Percentiles rank a stretch among this genome's conserved stretches.
phyloP scores from a whole-genome alignment of 306 rosid genomes.

The Ceratonia siliqua region DNA sequence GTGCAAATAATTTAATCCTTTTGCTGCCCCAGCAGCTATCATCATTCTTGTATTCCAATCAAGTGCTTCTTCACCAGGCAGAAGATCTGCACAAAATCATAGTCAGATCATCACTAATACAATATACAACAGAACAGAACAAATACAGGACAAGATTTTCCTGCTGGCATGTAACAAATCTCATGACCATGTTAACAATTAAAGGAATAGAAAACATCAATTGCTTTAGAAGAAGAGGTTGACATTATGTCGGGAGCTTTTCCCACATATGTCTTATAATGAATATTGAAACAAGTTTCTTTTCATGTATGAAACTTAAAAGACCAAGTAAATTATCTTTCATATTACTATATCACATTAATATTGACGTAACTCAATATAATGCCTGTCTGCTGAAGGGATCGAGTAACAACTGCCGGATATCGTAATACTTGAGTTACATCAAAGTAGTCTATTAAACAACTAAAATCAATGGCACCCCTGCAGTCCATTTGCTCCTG shows the following conservation, averaged over 20 bases:
- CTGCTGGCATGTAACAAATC: not conserved
- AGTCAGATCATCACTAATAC: constrained; percentile 8
- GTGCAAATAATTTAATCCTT: constrained; percentile 70
- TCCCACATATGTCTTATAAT: no score
- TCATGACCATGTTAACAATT: not conserved
- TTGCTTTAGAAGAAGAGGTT: not conserved
- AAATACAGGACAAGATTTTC: not conserved
- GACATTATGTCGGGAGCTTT: not conserved
- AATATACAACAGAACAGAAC: not conserved
- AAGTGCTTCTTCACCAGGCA: constrained; percentile 40
- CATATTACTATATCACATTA: no score
- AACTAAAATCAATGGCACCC: not conserved
- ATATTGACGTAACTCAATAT: no score
- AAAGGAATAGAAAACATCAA: not conserved
- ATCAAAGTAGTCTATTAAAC: not conserved
- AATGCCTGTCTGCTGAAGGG: no score
- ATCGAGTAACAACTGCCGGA: no score
- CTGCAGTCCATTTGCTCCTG: not conserved
- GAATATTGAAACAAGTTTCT: no score
- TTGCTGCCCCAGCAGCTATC: constrained; percentile 74
- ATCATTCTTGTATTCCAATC: constrained; percentile 74
- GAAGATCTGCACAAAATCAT: constrained; percentile 38
- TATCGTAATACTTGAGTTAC: no score
- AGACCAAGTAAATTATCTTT: no score
- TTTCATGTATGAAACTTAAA: no score